phyloP scores from a whole-genome alignment of 2,329 filamentous ascomycete genomes.

The Mycocentrospora acerina region DNA sequence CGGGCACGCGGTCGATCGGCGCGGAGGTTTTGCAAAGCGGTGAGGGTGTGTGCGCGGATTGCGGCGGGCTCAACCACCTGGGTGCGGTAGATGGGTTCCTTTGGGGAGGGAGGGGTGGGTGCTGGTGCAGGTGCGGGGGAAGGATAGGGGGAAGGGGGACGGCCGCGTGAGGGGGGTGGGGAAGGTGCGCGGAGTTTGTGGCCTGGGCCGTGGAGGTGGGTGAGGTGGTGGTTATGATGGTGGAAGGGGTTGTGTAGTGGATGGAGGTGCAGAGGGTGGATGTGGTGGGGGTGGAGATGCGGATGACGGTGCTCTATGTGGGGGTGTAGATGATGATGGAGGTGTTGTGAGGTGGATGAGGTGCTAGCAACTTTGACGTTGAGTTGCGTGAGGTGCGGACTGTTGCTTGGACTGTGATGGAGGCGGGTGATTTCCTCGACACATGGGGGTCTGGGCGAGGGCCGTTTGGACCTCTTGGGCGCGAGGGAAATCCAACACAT shows the following conservation, averaged over 20 bases:
- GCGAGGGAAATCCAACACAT: constrained; percentile 40
- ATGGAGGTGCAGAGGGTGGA: constrained; percentile 31
- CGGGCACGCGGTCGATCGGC: constrained; percentile 15
- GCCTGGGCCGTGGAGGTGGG: constrained; percentile 23
- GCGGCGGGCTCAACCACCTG: constrained; percentile 29
- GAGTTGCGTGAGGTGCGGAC: constrained; percentile 23
- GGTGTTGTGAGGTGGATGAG: constrained; percentile 8
- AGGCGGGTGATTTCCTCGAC: constrained; percentile 33
- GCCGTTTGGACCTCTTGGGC: constrained; percentile 15
- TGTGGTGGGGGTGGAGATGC: constrained; percentile 12
- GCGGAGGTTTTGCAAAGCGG: constrained; percentile 22
- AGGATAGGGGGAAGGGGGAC: constrained; percentile 1
- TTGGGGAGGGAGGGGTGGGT: constrained; percentile 2
- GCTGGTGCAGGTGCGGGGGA: constrained; percentile 9
- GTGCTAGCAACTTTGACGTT: constrained; percentile 25
- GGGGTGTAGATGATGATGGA: constrained; percentile 18
- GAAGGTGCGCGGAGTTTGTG: constrained; percentile 10
- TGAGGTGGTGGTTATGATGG: constrained; percentile 12
- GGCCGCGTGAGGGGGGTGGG: constrained; percentile 3
- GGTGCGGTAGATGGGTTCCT: constrained; percentile 32
- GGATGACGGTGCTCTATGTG: constrained; percentile 21
- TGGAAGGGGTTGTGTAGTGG: constrained; percentile 19
- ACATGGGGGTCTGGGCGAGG: constrained; percentile 24
- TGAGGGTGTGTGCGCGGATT: constrained; percentile 28
- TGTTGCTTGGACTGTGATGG: constrained; percentile 13